Evolutionary conservation across 495 filamentous ascomycete species (phyloP), one percentile per base, ranked within the genome.

Genomic region (Clohesyomyces aquaticus): DNA sequence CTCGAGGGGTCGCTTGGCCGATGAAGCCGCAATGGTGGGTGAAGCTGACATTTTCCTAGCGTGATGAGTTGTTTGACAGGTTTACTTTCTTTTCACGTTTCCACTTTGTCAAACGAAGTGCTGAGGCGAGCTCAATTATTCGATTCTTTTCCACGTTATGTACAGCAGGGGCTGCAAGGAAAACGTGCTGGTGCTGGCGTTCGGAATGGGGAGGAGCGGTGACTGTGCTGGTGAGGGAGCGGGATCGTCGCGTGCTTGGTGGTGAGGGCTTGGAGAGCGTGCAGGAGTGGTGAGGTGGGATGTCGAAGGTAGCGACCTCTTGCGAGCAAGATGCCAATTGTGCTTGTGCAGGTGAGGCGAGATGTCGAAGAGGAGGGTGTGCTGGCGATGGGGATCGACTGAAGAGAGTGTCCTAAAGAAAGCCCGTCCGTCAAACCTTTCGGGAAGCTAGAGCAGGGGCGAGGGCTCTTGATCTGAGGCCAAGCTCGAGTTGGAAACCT

Each of bases 1-100:
- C 81, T 98, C 94, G 52, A 98, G 86, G 64, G 94, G 94, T 65
- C 94, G 92, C 82, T 98, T 98, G 71, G 90, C 82, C 42, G 87
- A 87, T 68, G 82, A 83, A 64, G 81, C 77, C 56, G 80, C 81
- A 63, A 80, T 70, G 23, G 74, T 74, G 19, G 85, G 86, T 66
- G 85, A 85, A 55, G 82, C 82, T 67, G 84, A 87, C 84, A 87
- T 87, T 46, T 49, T 82, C 66, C 66, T 66, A 62, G 45, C 51
- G 18, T 23, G 29, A 61, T 55, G 42, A 53, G 55, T 21, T n/a
- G 55, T 55, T 32, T 52, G 63, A 51, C 14, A 25, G 48, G 38
- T 35, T 54, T 51, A 42, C 14, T 45, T 27, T 27, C 42, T 50
- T 55, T 62, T 70, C 63, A 70, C 67, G 35, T 18, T 49, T 38